Evolutionary conservation across 208 protist species (phyloP), one percentile per base, ranked within the genome.

Genomic region (Crithidia sp.): DNA sequence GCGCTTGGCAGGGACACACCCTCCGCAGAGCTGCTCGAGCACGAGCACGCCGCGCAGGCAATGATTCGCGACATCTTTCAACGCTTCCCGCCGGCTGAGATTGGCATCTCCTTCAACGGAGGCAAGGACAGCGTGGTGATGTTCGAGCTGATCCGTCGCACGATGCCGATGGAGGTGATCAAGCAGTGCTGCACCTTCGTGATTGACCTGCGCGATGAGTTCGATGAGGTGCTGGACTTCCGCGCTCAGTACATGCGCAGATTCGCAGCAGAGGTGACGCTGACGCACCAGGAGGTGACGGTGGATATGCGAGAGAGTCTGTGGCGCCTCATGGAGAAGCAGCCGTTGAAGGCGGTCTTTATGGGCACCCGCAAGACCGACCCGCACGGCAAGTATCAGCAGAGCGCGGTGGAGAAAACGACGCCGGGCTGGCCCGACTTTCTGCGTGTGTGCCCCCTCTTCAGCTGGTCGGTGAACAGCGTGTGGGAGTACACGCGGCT

Each of bases 121-220:
- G 94, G 94, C 9, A 98, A 98, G 54, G 94, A 98, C 78, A 91
- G 85, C 55, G 90, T 96, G 2, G 89, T 95, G 17, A 87, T 97
- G 75, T 64, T 96, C 69, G 86, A 96, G 71, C 81, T 98, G 37
- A 53, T 95, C 45, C 57, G 73, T 4, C 67, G 76, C 9, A 81
- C 74, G 8, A 54, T 96, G 14, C 80, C 84, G 2, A 7, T 73
- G 13, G 86, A 88, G 10, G 43, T 69, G 9, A 45, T 94, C 17
- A 39, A 45, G 36, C 54, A 82, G 60, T 89, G 83, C 61, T 81
- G 73, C 73, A 77, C 89, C 14, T 94, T 95, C 66, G 62, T 85
- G n/a, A 74, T 93, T 12, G 88, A 83, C 60, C 67, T 80, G 28
- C 67, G 44, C 1, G 75, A 93, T 17, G 89, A 95, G 55, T 97